Evolutionary conservation across 108 stramenopile genomes (phyloP), one percentile per base, ranked within the genome.

Genomic region (Discostella pseudostelligera): DNA sequence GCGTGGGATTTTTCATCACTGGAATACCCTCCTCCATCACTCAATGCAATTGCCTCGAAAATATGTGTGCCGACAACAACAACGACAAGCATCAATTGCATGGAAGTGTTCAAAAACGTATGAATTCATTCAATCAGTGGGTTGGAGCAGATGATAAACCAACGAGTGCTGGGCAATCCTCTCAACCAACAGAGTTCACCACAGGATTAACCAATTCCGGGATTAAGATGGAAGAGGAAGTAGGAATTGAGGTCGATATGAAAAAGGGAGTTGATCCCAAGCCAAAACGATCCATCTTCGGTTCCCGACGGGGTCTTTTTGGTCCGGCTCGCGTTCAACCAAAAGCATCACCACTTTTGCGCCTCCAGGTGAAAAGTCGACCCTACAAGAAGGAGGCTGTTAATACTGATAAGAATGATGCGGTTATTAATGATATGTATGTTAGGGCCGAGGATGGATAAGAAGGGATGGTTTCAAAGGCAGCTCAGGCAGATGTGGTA

Each of bases 31-130:
- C 32, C 4, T 32, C 32, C 32, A 32, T 32, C 32, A 32, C 32
- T 32, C 32, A 32, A 5, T 32, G 32, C 5, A 4, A 32, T 5
- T 32, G 32, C 32, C 5, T 32, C 32, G 32, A 32, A 32, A 32
- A 32, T 12, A 13, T n/a, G 12, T 54, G 2, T 21, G 3, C 21
- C 13, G 49, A 54, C 0, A 2, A 54, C 0, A 2, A 2, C 25
- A 9, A 13, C 2, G 35, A 35, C 53, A 29, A 21, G n/a, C 53
- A 54, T 35, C 53, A 36, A 29, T 36, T 54, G 53, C 24, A 54
- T 13, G 53, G 53, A 5, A 54, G 53, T 25, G 29, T 54, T 13
- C 29, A 36, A 16, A 3, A 54, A 12, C 26, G 53, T 4, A 54
- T 54, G 29, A 4, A 35, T 6, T 32, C 26, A 28, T 54, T 54